Evolutionary conservation across 148 eudicot species (phyloP).

Genomic region (Persicaria maculosa): DNA sequence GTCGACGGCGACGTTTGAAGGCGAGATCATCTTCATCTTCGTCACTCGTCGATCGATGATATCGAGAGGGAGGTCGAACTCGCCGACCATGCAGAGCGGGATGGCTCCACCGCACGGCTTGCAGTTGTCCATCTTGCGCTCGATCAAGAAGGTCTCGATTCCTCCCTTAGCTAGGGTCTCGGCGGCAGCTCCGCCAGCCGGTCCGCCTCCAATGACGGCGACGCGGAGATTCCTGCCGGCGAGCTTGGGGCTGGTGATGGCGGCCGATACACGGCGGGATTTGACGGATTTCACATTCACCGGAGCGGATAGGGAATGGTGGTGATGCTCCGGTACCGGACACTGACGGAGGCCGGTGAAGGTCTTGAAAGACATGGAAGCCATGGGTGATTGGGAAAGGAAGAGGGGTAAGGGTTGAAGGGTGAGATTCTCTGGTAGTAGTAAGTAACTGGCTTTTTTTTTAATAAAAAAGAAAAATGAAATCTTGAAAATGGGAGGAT

Average conservation of each 20-base stretch:
- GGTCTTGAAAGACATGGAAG: slow-evolving; percentile 70
- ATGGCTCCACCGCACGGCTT: slow-evolving; percentile 98
- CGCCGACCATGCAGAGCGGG: slow-evolving; percentile 94
- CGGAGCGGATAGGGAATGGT: slow-evolving; percentile 8
- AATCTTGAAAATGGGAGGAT: slow-evolving; percentile 28
- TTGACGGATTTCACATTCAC: slow-evolving; percentile 5
- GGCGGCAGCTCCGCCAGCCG: slow-evolving; percentile 89
- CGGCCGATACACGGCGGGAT: slow-evolving; percentile 16
- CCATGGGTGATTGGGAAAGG: slow-evolving; percentile 28
- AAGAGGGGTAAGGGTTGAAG: slow-evolving; percentile 8
- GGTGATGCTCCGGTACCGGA: slow-evolving; percentile 29
- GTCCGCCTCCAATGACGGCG: slow-evolving; percentile 91
- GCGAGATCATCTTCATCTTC: slow-evolving; percentile 97
- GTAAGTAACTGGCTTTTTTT: not conserved
- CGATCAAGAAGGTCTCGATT: slow-evolving; percentile 66
- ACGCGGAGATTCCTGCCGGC: slow-evolving; percentile 72
- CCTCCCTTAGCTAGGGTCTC: slow-evolving; percentile 92
- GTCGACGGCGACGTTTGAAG: slow-evolving; percentile 93
- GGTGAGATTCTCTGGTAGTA: slow-evolving; percentile 4
- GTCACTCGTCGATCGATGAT: slow-evolving; percentile 86
- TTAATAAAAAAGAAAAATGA: not conserved
- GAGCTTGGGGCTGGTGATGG: slow-evolving; percentile 58
- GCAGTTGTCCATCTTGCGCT: slow-evolving; percentile 84
- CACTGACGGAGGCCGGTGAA: slow-evolving; percentile 76
- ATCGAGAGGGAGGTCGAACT: slow-evolving; percentile 80